Conservation (phyloP, 108 stramenopile species). For the Nannochloropsis oceanica region DNA sequence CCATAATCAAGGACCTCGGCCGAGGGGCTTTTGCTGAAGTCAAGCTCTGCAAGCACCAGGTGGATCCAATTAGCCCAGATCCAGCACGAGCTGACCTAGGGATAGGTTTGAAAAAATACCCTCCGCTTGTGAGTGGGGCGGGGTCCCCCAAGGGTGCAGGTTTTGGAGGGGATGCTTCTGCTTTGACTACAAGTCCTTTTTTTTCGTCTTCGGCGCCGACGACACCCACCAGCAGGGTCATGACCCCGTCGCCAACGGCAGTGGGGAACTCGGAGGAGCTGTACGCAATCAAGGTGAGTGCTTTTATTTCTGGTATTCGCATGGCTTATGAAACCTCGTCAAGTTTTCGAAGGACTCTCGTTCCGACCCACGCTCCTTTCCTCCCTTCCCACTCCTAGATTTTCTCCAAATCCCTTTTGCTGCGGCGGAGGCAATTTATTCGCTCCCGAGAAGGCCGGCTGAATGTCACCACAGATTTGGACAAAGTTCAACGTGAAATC, state of each 20-base stretch:
- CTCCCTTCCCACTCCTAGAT: not conserved
- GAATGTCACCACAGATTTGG: not conserved
- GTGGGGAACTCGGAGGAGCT: not conserved
- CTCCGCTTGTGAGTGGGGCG: not conserved
- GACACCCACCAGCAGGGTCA: too few relatives aligned
- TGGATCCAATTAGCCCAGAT: not conserved
- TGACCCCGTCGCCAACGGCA: too few relatives aligned
- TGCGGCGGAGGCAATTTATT: not conserved
- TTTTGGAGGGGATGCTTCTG: too few relatives aligned
- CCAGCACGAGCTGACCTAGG: not conserved
- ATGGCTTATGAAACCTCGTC: too few relatives aligned
- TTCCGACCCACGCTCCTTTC: too few relatives aligned
- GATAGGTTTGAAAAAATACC: not conserved
- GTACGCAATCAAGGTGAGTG: not conserved
- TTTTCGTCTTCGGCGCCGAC: too few relatives aligned
- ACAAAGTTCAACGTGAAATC: constrained; percentile 20
- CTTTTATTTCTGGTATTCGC: not conserved
- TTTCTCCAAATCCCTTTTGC: not conserved
- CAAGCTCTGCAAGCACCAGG: constrained; percentile 8
- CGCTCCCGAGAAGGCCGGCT: not conserved
- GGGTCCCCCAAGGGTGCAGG: not conserved
- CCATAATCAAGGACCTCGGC: constrained; percentile 11
- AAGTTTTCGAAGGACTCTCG: too few relatives aligned
- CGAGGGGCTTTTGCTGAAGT: constrained; percentile 20
- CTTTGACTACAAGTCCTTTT: too few relatives aligned